Base-by-base conservation (phyloP, 78 protist species). In the Diacronema lutheri region DNA sequence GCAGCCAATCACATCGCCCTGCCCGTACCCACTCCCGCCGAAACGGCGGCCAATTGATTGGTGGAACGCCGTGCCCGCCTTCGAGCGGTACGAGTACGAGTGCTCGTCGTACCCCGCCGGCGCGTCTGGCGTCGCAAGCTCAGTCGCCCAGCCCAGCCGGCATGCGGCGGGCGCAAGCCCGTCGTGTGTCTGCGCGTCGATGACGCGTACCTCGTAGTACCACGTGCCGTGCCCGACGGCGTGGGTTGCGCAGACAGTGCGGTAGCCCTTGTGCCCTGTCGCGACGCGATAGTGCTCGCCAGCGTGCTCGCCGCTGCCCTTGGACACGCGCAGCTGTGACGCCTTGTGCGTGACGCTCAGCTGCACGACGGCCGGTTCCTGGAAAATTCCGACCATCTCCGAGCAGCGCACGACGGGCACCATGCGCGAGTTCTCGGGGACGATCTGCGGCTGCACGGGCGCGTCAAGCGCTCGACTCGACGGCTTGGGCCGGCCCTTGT, bases 1-100 rank as follows among this genome's bases (percentile, higher is more conserved):
- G 77, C 77, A 69, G 46, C 77, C 77, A 33, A 69, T 40, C 50
- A 69, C 77, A n/a, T 69, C 77, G 26, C 77, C 77, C 26, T 29
- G 20, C n/a, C 55, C 55, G 55, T 21, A 69, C 50, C 50, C 50
- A 16, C 46, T 1, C 56, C 5, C 56, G 10, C 77, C 77, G 31
- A 40, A 69, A 10, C 7, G 56, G 12, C 14, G 3, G n/a, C 77
- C 77, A 4, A 12, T 12, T 0, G 35, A 23, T 31, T 69, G 56
- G 77, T 69, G 77, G 77, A 69, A 69, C 50, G 37, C 38, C 35
- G 50, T 23, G 16, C 77, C 77, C 20, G 3, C 16, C 23, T 33
- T 40, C 31, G 37, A 44, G 57, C 77, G 77, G n/a, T 69, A 69
- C 26, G 56, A 23, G n/a, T 69, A 69, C 57, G 77, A 69, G 56